Conservation (phyloP, 1,139 yeast genomes). For the Blastobotrys malaysiensis region DNA sequence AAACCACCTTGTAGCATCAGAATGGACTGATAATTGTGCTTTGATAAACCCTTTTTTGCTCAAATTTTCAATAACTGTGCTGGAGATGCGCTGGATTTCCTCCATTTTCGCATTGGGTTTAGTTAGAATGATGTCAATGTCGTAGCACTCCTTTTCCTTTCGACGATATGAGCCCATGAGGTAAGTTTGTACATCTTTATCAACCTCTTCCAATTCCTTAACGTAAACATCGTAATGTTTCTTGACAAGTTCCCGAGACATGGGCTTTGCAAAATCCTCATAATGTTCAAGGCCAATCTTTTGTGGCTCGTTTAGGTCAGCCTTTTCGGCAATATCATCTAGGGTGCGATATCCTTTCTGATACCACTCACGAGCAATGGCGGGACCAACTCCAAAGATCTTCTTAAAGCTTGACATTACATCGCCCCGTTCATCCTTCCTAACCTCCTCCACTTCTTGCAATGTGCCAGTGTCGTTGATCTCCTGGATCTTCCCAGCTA, state of each 20-base stretch:
- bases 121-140: slow-evolving; percentile 49
- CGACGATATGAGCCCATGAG: slow-evolving; percentile 53
- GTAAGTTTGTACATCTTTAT: slow-evolving; percentile 33
- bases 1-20: slow-evolving; percentile 26
- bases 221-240: slow-evolving; percentile 38
- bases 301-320: slow-evolving; percentile 35
- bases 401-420: slow-evolving; percentile 36
- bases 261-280: slow-evolving; percentile 44
- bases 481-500: slow-evolving; percentile 45
- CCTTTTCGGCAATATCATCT: slow-evolving; percentile 34
- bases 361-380: slow-evolving; percentile 41
- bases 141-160: slow-evolving; percentile 45
- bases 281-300: slow-evolving; percentile 44
- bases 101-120: slow-evolving; percentile 20
- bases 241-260: slow-evolving; percentile 44
- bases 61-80: slow-evolving; percentile 27
- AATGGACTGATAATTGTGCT: slow-evolving; percentile 27
- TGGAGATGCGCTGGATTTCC: slow-evolving; percentile 30
- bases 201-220: slow-evolving; percentile 32
- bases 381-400: slow-evolving; percentile 50
- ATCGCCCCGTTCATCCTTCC: slow-evolving; percentile 26
- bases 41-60: slow-evolving; percentile 30
- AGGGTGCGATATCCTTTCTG: slow-evolving; percentile 38
- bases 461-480: slow-evolving; percentile 39
- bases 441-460: slow-evolving; percentile 32